phyloP scores from a whole-genome alignment of 129 eudicot species.

The Tagetes patula region DNA sequence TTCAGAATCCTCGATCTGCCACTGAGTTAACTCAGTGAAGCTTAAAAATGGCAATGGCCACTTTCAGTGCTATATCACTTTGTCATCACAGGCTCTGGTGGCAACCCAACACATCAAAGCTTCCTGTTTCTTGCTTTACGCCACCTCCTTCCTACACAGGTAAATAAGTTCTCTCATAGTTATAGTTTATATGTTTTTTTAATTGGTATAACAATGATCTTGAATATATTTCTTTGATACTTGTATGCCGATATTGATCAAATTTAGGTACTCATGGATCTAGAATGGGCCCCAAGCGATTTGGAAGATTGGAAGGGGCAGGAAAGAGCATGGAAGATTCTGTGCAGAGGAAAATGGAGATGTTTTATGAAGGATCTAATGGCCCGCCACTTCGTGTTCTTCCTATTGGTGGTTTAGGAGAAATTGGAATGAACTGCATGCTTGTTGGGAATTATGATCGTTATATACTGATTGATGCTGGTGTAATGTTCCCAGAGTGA shows the following conservation, averaged over 20 bases:
- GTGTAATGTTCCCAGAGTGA: constrained; percentile 98
- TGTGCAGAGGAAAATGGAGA: constrained; percentile 91
- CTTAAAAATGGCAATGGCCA: constrained; percentile 36
- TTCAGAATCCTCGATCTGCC: constrained; percentile 28
- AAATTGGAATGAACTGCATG: constrained; percentile 99
- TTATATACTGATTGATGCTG: constrained; percentile 94
- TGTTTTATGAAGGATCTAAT: constrained; percentile 85
- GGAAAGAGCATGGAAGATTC: constrained; percentile 97
- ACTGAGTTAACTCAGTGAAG: constrained; percentile 27
- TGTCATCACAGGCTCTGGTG: constrained; percentile 39
- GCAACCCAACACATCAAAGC: constrained; percentile 41
- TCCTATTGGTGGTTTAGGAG: constrained; percentile 97
- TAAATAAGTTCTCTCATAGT: neutral
- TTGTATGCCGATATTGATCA: neutral
- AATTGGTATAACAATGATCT: neutral
- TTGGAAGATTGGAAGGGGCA: constrained; percentile 75
- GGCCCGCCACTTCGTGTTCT: constrained; percentile 95
- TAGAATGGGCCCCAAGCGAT: constrained; percentile 45
- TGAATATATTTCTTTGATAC: neutral
- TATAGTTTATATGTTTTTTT: neutral
- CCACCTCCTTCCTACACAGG: constrained; percentile 36
- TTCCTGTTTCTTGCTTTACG: constrained; percentile 39
- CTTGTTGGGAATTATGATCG: constrained; percentile 96
- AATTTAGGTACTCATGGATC: constrained; percentile 52
- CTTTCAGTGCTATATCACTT: constrained; percentile 34